Evolutionary conservation across 208 protist genomes (phyloP).

Genomic region (Acanthamoeba healyi): DNA sequence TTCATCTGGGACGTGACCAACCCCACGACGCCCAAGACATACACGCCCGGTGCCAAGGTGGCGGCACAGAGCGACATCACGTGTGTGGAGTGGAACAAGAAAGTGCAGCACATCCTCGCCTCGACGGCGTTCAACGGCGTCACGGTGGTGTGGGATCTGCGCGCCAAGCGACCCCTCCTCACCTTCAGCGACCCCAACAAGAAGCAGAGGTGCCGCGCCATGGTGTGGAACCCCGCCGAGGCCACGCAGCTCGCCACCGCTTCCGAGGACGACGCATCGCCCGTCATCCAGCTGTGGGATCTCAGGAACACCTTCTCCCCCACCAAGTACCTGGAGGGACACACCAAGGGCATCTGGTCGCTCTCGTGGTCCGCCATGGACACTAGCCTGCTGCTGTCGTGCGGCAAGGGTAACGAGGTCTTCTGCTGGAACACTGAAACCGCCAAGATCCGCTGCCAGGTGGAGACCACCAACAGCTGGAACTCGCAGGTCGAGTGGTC

Average conservation of each 20-base stretch:
- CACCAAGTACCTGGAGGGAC: slow-evolving; percentile 85
- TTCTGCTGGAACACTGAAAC: slow-evolving; percentile 96
- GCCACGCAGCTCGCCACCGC: slow-evolving; percentile 95
- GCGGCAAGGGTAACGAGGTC: slow-evolving; percentile 95
- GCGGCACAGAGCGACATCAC: slow-evolving; percentile 85
- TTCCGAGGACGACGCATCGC: slow-evolving; percentile 93
- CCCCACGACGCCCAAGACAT: slow-evolving; percentile 86
- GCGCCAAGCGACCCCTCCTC: slow-evolving; percentile 92
- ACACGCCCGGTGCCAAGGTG: slow-evolving; percentile 91
- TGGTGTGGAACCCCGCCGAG: slow-evolving; percentile 96
- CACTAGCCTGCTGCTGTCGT: slow-evolving; percentile 93
- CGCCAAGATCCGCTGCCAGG: slow-evolving; percentile 90
- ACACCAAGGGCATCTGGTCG: slow-evolving; percentile 94
- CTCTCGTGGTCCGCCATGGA: slow-evolving; percentile 96
- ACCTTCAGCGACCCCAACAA: slow-evolving; percentile 91
- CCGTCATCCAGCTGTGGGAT: slow-evolving; percentile 98
- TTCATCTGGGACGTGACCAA: slow-evolving; percentile 95
- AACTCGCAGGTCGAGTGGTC: slow-evolving; percentile 97
- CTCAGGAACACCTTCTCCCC: slow-evolving; percentile 95
- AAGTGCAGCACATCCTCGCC: slow-evolving; percentile 95
- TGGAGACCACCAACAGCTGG: slow-evolving; percentile 90
- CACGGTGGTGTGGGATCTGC: slow-evolving; percentile 97
- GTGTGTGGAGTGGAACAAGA: slow-evolving; percentile 91
- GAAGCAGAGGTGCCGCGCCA: slow-evolving; percentile 80
- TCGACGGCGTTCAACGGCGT: slow-evolving; percentile 93